Conservation (phyloP, 2,329 filamentous ascomycete genomes). For the Clonostachys sp. region DNA sequence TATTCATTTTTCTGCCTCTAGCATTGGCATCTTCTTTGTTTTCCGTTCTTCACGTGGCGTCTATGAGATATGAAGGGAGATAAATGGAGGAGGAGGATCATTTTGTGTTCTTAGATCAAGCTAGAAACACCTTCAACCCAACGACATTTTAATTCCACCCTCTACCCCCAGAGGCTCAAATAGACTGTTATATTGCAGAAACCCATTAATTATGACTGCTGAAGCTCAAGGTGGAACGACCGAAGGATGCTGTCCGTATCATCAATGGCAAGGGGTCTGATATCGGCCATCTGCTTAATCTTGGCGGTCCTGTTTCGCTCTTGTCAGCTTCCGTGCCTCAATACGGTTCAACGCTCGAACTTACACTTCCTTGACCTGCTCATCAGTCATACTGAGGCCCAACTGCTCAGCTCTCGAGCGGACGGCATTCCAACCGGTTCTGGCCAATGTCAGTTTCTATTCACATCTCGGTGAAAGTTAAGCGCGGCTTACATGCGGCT, state of each 20-base stretch:
- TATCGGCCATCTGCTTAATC: constrained; percentile 86
- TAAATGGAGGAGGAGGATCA: too few species aligned
- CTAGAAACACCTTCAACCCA: too few species aligned
- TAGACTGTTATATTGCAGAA: too few species aligned
- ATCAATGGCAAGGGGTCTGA: constrained; percentile 79
- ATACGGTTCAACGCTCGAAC: constrained; percentile 2
- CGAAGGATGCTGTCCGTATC: constrained; percentile 83
- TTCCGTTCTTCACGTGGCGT: too few species aligned
- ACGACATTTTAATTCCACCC: too few species aligned
- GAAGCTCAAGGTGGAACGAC: constrained; percentile 54
- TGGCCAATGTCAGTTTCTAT: constrained; percentile 43
- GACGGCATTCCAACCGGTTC: constrained; percentile 80
- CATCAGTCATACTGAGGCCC: constrained; percentile 16
- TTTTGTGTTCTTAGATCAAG: too few species aligned
- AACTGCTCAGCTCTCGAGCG: constrained; percentile 77
- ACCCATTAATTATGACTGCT: neutral
- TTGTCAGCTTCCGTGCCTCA: too few species aligned
- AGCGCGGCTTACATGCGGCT: neutral
- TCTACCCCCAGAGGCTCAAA: too few species aligned
- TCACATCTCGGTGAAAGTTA: neutral
- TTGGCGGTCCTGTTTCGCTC: constrained; percentile 34
- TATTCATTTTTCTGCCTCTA: too few species aligned
- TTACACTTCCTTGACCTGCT: constrained; percentile 23
- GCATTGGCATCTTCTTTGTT: too few species aligned
- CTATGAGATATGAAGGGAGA: too few species aligned